Percentiles rank a stretch among this genome's conserved stretches.
Evolutionary conservation across 179 eudicot species (phyloP).

Genomic region (Beta lomatogona): DNA sequence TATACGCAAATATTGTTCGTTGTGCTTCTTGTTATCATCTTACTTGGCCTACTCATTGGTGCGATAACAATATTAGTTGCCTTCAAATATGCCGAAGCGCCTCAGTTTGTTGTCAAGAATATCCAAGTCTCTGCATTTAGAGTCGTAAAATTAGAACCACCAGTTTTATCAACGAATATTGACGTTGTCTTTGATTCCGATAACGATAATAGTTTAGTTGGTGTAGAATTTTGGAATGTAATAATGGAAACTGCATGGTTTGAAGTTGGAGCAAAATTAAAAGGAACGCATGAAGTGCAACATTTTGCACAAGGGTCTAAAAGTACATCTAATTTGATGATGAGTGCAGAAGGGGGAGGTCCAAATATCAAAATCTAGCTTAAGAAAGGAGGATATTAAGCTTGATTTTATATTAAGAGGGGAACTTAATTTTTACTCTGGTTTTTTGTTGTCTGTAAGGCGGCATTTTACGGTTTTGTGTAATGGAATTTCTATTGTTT

Average conservation of each 20-base stretch:
- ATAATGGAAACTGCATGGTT: not conserved
- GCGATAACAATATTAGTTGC: not conserved
- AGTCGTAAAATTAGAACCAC: not conserved
- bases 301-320: not conserved
- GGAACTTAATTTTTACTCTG: conserved; percentile 8
- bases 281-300: not conserved
- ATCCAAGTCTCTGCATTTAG: conserved; percentile 9
- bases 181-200: not conserved
- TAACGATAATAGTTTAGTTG: not conserved
- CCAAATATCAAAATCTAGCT: not conserved
- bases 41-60: not conserved
- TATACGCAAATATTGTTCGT: not conserved
- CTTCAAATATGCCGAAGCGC: not conserved
- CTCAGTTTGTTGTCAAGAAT: not conserved
- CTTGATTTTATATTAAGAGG: not conserved
- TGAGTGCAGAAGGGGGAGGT: not conserved
- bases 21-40: not conserved
- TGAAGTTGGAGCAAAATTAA: not conserved
- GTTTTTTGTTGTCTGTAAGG: not conserved
- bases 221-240: not conserved
- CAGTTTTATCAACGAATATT: not conserved
- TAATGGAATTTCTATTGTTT: not conserved
- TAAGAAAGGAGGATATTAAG: not conserved
- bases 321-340: not conserved
- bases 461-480: not conserved